Evolutionary conservation across 1,284 basidiomycete species (phyloP), one percentile per base, ranked within the genome.

Genomic region (Rhizoctonia solani): DNA sequence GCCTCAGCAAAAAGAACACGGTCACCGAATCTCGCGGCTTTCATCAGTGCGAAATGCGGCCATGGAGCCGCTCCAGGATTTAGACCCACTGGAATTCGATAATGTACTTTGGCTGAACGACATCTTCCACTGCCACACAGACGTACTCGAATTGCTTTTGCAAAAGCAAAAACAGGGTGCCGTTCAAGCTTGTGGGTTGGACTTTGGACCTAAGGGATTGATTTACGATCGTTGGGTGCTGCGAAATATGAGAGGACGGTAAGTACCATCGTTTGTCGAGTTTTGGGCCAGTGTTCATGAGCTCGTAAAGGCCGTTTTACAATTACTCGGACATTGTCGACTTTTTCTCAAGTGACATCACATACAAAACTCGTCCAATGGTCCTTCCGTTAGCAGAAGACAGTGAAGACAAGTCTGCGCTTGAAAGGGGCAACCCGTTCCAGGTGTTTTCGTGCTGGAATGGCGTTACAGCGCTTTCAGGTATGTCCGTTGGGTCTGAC

Each of bases 221-320:
- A 77, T 80, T 68, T 80, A 79, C 71, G 79, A 80, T 73, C 77
- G 77, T 25, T 80, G 79, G 78, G 77, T 79, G n/a, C 73, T 77
- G 21, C 73, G 79, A 50, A 76, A 77, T 68, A 79, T 79, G 75
- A 69, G 68, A 19, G 79, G 78, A 74, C 73, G 69, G 78, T 78
- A 70, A 71, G 77, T 71, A 27, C 32, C 9, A 72, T 2, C 25
- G 32, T 44, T 29, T 29, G 46, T n/a, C n/a, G n/a, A n/a, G n/a
- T n/a, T n/a, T n/a, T n/a, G n/a, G n/a, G n/a, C n/a, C n/a, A n/a
- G n/a, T n/a, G n/a, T n/a, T n/a, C n/a, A n/a, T n/a, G n/a, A n/a
- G n/a, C n/a, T n/a, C n/a, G n/a, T n/a, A n/a, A n/a, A 71, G 70
- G 25, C 58, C 70, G 25, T 68, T 72, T 55, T 71, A 72, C 39